phyloP scores from a whole-genome alignment of 768 basidiomycete species.

The Mycena floridula region DNA sequence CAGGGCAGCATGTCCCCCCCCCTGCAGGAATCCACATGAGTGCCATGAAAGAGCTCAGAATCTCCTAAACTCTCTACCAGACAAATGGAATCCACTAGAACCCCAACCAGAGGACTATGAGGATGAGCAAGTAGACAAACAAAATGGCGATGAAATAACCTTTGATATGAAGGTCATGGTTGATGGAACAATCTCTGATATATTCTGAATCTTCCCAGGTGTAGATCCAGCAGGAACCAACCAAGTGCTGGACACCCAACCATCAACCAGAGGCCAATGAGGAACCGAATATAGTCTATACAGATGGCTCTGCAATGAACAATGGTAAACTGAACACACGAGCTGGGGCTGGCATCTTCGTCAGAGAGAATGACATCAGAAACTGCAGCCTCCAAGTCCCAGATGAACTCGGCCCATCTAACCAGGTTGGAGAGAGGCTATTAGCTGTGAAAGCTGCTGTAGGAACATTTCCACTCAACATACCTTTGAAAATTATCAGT shows the following conservation, averaged over 20 bases:
- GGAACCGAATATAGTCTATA: slow-evolving; percentile 8
- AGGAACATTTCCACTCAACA: neutral
- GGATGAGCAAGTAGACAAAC: too few species aligned
- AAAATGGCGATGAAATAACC: neutral
- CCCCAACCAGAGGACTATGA: slow-evolving; percentile 7
- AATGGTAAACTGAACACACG: slow-evolving; percentile 4
- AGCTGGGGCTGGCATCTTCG: slow-evolving; percentile 16
- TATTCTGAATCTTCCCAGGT: too few species aligned
- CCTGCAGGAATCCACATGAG: slow-evolving; percentile 4
- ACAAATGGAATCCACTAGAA: slow-evolving; percentile 8
- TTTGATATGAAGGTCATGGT: too few species aligned
- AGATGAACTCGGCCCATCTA: slow-evolving; percentile 1
- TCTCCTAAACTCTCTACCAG: slow-evolving; percentile 4
- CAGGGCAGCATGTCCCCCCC: neutral
- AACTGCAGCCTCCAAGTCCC: slow-evolving; percentile 13
- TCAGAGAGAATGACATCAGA: neutral
- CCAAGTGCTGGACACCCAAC: too few species aligned
- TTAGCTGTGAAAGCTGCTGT: slow-evolving; percentile 10
- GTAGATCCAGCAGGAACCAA: too few species aligned
- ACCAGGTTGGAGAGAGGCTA: slow-evolving; percentile 14
- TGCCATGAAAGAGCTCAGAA: slow-evolving; percentile 3
- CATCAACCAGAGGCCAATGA: too few species aligned
- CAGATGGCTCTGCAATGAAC: slow-evolving; percentile 9
- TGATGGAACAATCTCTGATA: too few species aligned
- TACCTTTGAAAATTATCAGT: slow-evolving; percentile 1